Evolutionary conservation across 768 basidiomycete species (phyloP).

Genomic region (Podaxis sp.): DNA sequence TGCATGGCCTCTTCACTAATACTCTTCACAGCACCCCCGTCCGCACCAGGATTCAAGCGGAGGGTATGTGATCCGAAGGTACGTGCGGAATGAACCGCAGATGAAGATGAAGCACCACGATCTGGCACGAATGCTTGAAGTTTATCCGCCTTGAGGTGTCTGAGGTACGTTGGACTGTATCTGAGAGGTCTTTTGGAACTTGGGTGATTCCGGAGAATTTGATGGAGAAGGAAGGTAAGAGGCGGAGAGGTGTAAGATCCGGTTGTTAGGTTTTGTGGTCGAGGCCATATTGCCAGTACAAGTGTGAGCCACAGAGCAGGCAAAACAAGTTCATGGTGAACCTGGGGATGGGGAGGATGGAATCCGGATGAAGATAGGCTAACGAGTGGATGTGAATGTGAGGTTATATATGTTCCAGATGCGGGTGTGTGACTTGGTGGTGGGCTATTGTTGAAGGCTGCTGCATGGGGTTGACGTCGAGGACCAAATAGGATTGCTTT

Average conservation of each 20-base stretch:
- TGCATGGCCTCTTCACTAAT: constrained; percentile 53
- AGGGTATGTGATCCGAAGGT: constrained; percentile 40
- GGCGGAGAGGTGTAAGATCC: constrained; percentile 37
- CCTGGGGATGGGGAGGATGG: not conserved
- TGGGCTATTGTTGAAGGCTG: not conserved
- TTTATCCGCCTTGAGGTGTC: constrained; percentile 44
- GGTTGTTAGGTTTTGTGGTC: constrained; percentile 41
- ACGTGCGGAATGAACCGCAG: constrained; percentile 32
- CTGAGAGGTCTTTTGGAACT: constrained; percentile 51
- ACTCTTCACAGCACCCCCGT: constrained; percentile 25
- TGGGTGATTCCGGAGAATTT: constrained; percentile 25
- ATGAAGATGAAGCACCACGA: constrained; percentile 47
- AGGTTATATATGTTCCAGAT: not conserved
- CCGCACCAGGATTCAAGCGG: constrained; percentile 24
- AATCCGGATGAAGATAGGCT: not conserved
- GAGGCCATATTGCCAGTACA: constrained; percentile 39
- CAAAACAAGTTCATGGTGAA: not conserved
- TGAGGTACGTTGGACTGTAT: constrained; percentile 51
- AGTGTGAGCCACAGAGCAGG: constrained; percentile 11
- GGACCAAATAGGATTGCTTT: not conserved
- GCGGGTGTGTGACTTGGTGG: not conserved
- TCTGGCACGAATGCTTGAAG: constrained; percentile 56
- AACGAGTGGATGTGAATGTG: not conserved
- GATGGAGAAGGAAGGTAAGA: constrained; percentile 51
- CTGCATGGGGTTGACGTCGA: not conserved